Evolutionary conservation across 768 basidiomycete genomes (phyloP), one percentile per base, ranked within the genome.

Genomic region (Amanita fuliginea): DNA sequence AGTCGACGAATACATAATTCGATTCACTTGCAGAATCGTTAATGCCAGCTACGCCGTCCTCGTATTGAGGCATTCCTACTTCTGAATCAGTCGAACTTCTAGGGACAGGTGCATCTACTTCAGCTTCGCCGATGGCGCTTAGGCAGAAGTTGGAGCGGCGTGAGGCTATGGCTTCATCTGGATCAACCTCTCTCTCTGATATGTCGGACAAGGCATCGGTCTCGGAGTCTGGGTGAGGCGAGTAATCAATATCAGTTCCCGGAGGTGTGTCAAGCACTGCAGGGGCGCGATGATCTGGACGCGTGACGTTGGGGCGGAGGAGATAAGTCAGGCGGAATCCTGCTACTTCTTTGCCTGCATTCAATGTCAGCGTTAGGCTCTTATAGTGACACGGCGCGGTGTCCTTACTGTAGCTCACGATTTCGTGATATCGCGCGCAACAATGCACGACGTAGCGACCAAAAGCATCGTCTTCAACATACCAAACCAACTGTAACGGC

Each of bases 381-480:
- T n/a, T 45, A 35, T 35, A 41, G 28, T 18, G 35, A 46, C 34
- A 41, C n/a, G 13, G 24, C 3, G 19, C 14, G 10, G 33, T 24
- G 34, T 14, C 71, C 84, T 57, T 62, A 86, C 86, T 90, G 70
- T 81, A 91, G 66, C 83, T 85, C 57, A 90, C 81, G 52, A 91
- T 63, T 51, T 80, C 79, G 61, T 89, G 78, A 63, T 83, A 90
- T 33, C 87, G 71, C 36, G 86, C 86, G 51, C 84, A 81, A 55
- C 87, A 90, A 55, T 92, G 88, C 5, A 90, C 79, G 41, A 90
- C 76, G 57, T 86, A 90, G 28, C 88, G 74, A 24, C 83, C 79
- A 66, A 88, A 90, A 0, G 79, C 71, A 57, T 87, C 83, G 50
- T 83, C 75, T 4, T 68, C 57, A 52, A 83, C 78, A n/a, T 68